Evolutionary conservation across 1,139 yeast species (phyloP).

Genomic region (Hansenula sp.): DNA sequence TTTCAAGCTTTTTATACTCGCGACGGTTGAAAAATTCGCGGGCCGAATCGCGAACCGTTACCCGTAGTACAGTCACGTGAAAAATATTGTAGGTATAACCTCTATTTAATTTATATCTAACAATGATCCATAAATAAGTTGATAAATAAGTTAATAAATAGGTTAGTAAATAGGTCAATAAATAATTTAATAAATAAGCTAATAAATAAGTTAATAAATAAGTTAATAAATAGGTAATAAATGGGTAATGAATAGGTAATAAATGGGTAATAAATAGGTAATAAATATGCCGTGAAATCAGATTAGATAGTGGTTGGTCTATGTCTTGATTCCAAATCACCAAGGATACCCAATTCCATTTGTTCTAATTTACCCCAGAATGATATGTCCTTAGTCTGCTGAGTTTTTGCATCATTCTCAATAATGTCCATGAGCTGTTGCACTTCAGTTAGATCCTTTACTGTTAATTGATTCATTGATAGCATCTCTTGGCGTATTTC

Average conservation of each 20-base stretch:
- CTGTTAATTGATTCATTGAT: conserved; percentile 12
- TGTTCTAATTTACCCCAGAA: conserved; percentile 13
- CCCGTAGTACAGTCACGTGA: too few species aligned
- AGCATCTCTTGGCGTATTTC: conserved; percentile 9
- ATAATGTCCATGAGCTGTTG: conserved; percentile 8
- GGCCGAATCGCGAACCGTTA: too few species aligned
- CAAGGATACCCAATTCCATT: conserved; percentile 18
- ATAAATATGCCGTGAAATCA: not conserved
- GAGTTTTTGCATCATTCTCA: conserved; percentile 2
- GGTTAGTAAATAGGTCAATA: conserved; percentile 3
- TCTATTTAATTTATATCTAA: too few species aligned
- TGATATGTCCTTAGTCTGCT: not conserved
- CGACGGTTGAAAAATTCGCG: too few species aligned
- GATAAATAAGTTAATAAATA: not conserved
- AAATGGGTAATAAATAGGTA: conserved; percentile 2
- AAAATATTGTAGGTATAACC: too few species aligned
- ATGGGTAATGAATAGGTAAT: not conserved
- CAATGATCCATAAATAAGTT: too few species aligned
- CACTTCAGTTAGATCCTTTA: conserved; percentile 14
- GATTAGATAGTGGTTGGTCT: not conserved
- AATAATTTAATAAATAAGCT: not conserved
- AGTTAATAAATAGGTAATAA: conserved; percentile 4
- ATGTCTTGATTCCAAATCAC: conserved; percentile 11
- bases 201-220: conserved; percentile 1
- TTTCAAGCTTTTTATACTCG: too few species aligned